Evolutionary conservation across 768 basidiomycete species (phyloP), one percentile per base, ranked within the genome.

Genomic region (Austroboletus eburneus): DNA sequence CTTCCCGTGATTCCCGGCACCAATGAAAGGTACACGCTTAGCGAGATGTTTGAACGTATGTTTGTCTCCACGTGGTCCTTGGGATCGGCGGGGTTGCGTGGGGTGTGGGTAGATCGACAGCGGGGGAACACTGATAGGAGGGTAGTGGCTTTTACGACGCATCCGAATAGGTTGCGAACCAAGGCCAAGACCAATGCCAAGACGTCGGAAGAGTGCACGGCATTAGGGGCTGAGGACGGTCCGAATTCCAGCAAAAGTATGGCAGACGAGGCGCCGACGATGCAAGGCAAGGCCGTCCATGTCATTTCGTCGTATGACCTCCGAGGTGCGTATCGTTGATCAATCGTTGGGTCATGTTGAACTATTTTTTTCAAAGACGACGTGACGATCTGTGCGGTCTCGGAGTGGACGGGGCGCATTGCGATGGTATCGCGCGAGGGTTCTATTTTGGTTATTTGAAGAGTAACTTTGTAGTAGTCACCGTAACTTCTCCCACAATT

Each of bases 341-440:
- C 14, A n/a, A 16, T 29, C 29, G 33, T 14, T 34, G 14, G 33
- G 33, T 34, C 5, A 9, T 12, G 33, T 5, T n/a, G 14, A 34
- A n/a, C 33, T 6, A 13, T 7, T 17, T 27, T 12, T 10, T 36
- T 46, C 16, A 38, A 72, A 57, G 76, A 77, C 51, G 77, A 78
- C 51, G 58, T 76, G 6, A 72, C 62, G 10, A 63, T 66, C 42
- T 79, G 76, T 49, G 67, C 73, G 9, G 67, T 79, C 32, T 69
- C 69, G 5, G 77, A 79, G 50, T 60, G 68, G 34, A 72, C 57
- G 42, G 77, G 77, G 6, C 63, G 52, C 7, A 72, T 78, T 39
- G 61, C 70, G 2, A 50, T 75, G 32, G 74, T 73, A 6, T 71
- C 71, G 51, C 55, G 76, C 25, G 57, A 64, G 8, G 75, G 76